Base-by-base conservation (phyloP, 495 filamentous ascomycete genomes). In the Venustampulla echinocandica region DNA sequence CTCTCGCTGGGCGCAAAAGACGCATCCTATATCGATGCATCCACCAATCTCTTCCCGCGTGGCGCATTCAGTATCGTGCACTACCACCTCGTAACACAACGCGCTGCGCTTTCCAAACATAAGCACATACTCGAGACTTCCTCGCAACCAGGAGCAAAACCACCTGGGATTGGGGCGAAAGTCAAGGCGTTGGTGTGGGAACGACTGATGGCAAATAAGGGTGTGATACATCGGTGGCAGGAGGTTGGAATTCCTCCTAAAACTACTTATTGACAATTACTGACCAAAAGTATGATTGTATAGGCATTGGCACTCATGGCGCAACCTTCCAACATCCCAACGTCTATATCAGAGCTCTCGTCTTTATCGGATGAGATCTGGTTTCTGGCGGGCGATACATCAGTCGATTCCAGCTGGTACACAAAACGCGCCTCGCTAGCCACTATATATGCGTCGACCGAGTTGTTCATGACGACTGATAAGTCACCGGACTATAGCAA, bases 391-490 rank as follows among this genome's bases (percentile, higher is more conserved):
- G 87, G 87, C 33, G 93, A 96, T 61, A 66, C 66, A 3, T 76
- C 78, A 11, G 84, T 95, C 50, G 90, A 96, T 59, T 73, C 78
- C 0, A 75, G 74, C 10, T 97, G 92, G 92, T 98, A 97, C 61
- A 85, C 88, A 44, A 92, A 92, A 62, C 80, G 92, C 4, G 77
- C 82, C 4, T 78, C 77, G 1, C 69, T 97, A 4, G 76, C 83
- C 2, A 71, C 79, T 10, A 78, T 95, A 53, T 98, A 97, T 60
- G 84, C 87, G 19, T 82, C 80, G 30, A 77, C 82, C 21, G 92
- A 98, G 63, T 67, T 95, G 2, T 89, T 89, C 64, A 94, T 96
- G 90, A 97, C 88, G 13, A 83, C 82, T 35, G 93, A 97, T 61
- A 65, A 61, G 44, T 84, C 77, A 0, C 61, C 69, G 0, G 77